Conservation (phyloP, 495 filamentous ascomycete genomes). For the Lasiosphaeriaceae sp. region DNA sequence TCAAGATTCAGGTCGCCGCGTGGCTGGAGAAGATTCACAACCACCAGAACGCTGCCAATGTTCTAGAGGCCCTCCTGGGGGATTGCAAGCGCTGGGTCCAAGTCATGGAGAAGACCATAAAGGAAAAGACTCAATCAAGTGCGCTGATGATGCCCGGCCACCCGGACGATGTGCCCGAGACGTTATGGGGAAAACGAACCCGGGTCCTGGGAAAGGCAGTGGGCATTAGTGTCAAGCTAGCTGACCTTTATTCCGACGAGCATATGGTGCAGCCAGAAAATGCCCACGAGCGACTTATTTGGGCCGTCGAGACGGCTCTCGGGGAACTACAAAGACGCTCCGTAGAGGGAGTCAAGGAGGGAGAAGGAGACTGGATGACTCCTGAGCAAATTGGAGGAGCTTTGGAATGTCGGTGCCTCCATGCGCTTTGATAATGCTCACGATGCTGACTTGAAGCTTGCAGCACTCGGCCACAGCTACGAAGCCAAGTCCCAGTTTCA, state of each 20-base stretch:
- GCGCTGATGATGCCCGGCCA: constrained; percentile 8
- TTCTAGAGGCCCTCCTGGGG: constrained; percentile 63
- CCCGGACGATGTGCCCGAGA: constrained; percentile 26
- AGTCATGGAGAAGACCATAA: constrained; percentile 49
- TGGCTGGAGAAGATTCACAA: constrained; percentile 73
- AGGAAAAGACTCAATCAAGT: constrained; percentile 43
- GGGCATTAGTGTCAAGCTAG: constrained; percentile 73
- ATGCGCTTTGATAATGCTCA: neutral
- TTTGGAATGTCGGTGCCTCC: constrained; percentile 53
- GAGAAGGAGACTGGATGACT: constrained; percentile 71
- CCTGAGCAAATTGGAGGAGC: constrained; percentile 67
- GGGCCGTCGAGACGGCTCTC: constrained; percentile 75
- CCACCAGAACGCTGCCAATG: constrained; percentile 61
- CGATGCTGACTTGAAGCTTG: constrained; percentile 17
- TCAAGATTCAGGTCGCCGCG: constrained; percentile 75
- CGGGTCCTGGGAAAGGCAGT: constrained; percentile 69
- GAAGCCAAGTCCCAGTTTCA: constrained; percentile 63
- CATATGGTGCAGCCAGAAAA: constrained; percentile 57
- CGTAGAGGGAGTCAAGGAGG: constrained; percentile 56
- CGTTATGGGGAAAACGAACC: constrained; percentile 60
- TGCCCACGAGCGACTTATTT: constrained; percentile 70
- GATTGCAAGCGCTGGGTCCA: constrained; percentile 62
- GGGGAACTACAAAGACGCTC: constrained; percentile 67
- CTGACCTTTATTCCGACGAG: constrained; percentile 65
- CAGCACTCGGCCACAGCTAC: constrained; percentile 72